These are phyloP conservation scores for Sarcocystis neurona DNA, from an alignment of 169 alveolate genomes.

Conservation along the genomic window DNA sequence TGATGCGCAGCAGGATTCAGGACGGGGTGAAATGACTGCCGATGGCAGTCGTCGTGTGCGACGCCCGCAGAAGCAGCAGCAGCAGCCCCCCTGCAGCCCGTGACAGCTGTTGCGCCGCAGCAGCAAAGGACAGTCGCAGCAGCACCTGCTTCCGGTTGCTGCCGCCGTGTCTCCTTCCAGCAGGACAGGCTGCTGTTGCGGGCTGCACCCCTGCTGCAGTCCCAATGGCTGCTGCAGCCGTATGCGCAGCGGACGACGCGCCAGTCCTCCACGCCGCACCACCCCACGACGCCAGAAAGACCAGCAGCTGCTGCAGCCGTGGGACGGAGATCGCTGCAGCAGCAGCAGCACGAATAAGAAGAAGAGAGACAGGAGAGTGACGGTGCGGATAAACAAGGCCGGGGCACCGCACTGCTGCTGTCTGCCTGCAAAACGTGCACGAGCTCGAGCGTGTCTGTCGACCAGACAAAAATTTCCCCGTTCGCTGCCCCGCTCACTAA, in stretches of 20 bases:
- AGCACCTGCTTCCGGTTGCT: too few relatives aligned
- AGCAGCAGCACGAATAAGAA: too few relatives aligned
- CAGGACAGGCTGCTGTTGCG: too few relatives aligned
- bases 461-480: conserved; percentile 65
- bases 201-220: too few relatives aligned
- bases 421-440: background rate
- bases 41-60: background rate
- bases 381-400: background rate
- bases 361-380: background rate
- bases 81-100: background rate
- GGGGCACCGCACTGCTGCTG: background rate
- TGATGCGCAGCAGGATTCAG: too few relatives aligned
- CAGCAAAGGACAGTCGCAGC: background rate
- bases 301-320: too few relatives aligned
- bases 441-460: conserved; percentile 44
- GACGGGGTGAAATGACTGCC: background rate
- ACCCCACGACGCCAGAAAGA: too few relatives aligned
- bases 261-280: too few relatives aligned
- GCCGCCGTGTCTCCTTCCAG: too few relatives aligned
- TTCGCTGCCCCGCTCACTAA: conserved; percentile 62
- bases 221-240: too few relatives aligned
- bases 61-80: background rate
- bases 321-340: too few relatives aligned
- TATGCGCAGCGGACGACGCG: too few relatives aligned
- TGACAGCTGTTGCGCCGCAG: background rate